Evolutionary conservation across 345 rosid genomes (phyloP).

Genomic region (Sisymbrium altissimum): DNA sequence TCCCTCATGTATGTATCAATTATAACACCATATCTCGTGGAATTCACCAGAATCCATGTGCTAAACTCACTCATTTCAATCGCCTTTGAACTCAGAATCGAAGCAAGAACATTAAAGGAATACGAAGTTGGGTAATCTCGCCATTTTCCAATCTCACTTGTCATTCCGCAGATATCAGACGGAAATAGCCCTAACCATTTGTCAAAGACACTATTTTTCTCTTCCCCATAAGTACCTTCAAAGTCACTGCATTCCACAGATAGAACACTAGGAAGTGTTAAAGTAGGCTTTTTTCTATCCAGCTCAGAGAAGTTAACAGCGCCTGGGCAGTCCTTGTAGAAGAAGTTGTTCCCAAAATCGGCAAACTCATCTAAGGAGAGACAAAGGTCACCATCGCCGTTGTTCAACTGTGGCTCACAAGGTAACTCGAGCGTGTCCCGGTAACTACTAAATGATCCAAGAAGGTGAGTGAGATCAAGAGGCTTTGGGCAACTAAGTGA

Average conservation of each 20-base stretch:
- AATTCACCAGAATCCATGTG: constrained; percentile 59
- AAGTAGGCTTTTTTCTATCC: constrained; percentile 28
- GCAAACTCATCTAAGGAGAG: constrained; percentile 52
- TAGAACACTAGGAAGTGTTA: constrained; percentile 57
- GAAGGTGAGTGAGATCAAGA: constrained; percentile 39
- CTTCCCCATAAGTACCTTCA: constrained; percentile 28
- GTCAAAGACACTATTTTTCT: constrained; percentile 6
- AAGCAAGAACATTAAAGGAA: constrained; percentile 48
- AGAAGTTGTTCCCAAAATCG: constrained; percentile 46
- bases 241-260: constrained; percentile 52
- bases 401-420: constrained; percentile 17
- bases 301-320: constrained; percentile 47
- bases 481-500: constrained; percentile 64
- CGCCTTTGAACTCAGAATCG: constrained; percentile 35
- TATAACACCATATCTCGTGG: constrained; percentile 58
- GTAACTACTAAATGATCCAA: constrained; percentile 45
- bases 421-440: constrained; percentile 41
- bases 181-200: constrained; percentile 44
- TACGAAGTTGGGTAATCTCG: constrained; percentile 50
- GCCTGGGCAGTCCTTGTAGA: constrained; percentile 66
- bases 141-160: constrained; percentile 65
- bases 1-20: constrained; percentile 67
- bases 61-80: constrained; percentile 38
- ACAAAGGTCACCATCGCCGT: constrained; percentile 34
- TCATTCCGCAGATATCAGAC: constrained; percentile 53